These are phyloP conservation scores for Malus hybrid DNA, from an alignment of 331 rosid species.

Conservation along the genomic window DNA sequence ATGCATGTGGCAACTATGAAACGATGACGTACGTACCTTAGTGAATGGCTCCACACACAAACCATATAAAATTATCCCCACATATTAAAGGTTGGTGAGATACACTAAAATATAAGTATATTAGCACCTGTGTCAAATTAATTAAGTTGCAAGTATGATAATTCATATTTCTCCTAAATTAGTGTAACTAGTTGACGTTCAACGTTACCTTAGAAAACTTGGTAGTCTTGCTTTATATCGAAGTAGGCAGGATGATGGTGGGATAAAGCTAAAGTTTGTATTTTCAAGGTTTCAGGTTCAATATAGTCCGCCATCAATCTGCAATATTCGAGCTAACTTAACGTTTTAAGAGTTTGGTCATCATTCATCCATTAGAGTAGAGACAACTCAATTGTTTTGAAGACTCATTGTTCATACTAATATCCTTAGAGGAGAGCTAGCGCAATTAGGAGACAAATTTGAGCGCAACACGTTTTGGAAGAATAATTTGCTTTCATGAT, in stretches of 20 bases:
- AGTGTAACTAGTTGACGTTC: not conserved
- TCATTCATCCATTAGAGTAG: no score
- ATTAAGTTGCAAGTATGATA: not conserved
- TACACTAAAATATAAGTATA: not conserved
- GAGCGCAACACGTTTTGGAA: no score
- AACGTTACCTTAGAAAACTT: not conserved
- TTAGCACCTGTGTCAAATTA: not conserved
- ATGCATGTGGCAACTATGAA: constrained; percentile 6
- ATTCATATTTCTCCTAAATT: not conserved
- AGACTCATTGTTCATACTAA: no score
- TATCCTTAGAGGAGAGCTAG: no score
- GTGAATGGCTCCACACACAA: not conserved
- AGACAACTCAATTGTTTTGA: no score
- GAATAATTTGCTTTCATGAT: no score
- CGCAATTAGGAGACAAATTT: no score
- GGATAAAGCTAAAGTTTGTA: not conserved
- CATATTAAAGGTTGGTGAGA: not conserved
- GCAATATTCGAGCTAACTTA: fast-evolving
- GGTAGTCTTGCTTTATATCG: not conserved
- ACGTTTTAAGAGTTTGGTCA: no score
- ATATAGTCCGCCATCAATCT: no score
- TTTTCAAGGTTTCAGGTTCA: not conserved
- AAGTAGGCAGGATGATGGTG: not conserved
- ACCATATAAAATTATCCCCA: not conserved
- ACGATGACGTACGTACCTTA: not conserved